Evolutionary conservation across 805 yeast genomes (phyloP), one percentile per base, ranked within the genome.

Genomic region (Teunomyces kruisii): DNA sequence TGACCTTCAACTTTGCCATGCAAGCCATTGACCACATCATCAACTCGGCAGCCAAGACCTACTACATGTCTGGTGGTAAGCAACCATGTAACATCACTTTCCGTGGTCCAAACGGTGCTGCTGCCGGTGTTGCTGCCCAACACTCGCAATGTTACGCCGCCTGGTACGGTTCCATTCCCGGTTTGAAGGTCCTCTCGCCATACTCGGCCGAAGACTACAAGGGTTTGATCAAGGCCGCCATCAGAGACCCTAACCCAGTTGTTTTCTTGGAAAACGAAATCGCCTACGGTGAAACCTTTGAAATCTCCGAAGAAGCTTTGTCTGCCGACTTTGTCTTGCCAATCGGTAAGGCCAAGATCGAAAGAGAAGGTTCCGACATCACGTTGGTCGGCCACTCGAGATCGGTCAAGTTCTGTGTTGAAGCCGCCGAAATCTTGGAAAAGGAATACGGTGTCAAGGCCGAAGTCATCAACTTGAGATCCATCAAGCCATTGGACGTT

Each of bases 101-200:
- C 80, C 86, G 99, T 75, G 99, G 99, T 62, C 98, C 99, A 51
- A 94, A 94, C 72, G 99, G 99, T 73, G 97, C 99, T 40, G 97
- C 99, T 57, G 97, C 97, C 40, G 98, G 98, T 81, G 99, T 94
- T 58, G 99, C 82, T 59, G 99, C 99, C 48, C 99, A 94, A 75
- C 99, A 94, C 76, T 94, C 99, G 22, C 99, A 94, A 76, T 96
- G 90, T 75, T 94, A 83, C 70, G 79, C 96, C 45, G 90, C 97
- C 44, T 94, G 99, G 99, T 94, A 94, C 74, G 98, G 97, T 55
- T 77, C 95, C 42, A 90, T 94, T 59, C 99, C 99, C 50, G 99
- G 99, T 68, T 79, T 94, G 68, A 94, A 94, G 78, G 99, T 94
- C 33, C 74, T 94, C 41, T 88, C 96, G 38, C 99, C 99, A 44